A percentile compares a stretch with the other conserved stretches of the same genome.
These are phyloP conservation scores for Eucalyptus pumila DNA, from an alignment of 345 rosid genomes.

Conservation along the genomic window DNA sequence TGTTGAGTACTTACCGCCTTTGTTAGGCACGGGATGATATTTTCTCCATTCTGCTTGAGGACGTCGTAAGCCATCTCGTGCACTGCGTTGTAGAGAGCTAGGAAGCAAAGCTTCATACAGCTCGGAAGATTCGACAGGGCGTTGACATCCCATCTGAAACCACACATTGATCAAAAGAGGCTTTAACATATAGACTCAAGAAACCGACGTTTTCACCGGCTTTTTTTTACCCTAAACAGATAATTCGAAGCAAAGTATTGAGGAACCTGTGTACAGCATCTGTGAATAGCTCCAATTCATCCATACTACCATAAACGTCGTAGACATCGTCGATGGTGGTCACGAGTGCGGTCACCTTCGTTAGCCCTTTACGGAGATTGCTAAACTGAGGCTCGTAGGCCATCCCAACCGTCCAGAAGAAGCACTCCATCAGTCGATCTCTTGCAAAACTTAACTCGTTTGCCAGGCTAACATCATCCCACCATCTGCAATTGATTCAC, in stretches of 20 bases:
- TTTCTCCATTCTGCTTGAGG: slow-evolving; percentile 12
- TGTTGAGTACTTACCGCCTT: slow-evolving; percentile 4
- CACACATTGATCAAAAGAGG: not conserved
- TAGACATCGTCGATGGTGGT: slow-evolving; percentile 29
- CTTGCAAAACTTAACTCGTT: slow-evolving; percentile 18
- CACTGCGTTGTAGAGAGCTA: slow-evolving; percentile 19
- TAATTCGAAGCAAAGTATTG: not conserved
- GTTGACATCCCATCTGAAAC: slow-evolving; percentile 31
- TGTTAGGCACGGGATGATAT: slow-evolving; percentile 3
- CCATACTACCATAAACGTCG: slow-evolving; percentile 22
- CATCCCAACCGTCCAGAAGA: slow-evolving; percentile 22
- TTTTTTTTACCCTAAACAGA: not conserved
- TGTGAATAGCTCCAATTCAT: slow-evolving; percentile 23
- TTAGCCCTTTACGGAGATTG: slow-evolving; percentile 3
- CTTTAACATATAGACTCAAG: not conserved
- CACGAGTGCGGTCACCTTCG: slow-evolving; percentile 14
- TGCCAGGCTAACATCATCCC: slow-evolving; percentile 12
- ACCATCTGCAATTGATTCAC: slow-evolving; percentile 11
- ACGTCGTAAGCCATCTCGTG: slow-evolving; percentile 28
- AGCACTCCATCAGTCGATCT: slow-evolving; percentile 38
- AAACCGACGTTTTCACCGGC: not conserved
- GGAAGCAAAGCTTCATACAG: slow-evolving; percentile 28
- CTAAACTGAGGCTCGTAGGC: slow-evolving; percentile 10
- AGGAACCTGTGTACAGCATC: slow-evolving; percentile 17
- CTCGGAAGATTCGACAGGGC: slow-evolving; percentile 13